Evolutionary conservation across 768 basidiomycete genomes (phyloP).

Genomic region (Clitopilus hobsonii): DNA sequence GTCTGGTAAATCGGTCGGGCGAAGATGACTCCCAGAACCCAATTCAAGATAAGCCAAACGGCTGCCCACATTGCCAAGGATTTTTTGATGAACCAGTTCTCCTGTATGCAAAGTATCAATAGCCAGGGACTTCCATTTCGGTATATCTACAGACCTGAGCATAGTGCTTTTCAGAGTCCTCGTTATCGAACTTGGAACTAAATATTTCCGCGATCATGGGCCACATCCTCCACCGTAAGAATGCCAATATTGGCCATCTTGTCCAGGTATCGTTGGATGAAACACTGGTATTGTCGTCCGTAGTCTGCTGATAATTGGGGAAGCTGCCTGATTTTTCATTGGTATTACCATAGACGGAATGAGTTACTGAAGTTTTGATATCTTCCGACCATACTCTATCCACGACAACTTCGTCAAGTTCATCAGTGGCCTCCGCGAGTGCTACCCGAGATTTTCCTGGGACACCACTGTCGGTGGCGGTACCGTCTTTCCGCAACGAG

Average conservation of each 20-base stretch:
- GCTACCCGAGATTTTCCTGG: not conserved
- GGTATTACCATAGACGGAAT: slow-evolving; percentile 7
- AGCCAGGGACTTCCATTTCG: too few relatives aligned
- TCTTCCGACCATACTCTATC: slow-evolving; percentile 45
- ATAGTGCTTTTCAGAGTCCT: slow-evolving; percentile 41
- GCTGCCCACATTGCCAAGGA: slow-evolving; percentile 59
- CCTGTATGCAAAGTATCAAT: slow-evolving; percentile 28
- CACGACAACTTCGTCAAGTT: slow-evolving; percentile 57
- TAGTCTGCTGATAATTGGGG: not conserved
- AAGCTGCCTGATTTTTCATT: not conserved
- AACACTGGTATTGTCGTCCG: not conserved
- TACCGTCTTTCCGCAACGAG: not conserved
- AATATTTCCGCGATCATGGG: slow-evolving; percentile 55
- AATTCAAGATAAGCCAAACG: slow-evolving; percentile 62
- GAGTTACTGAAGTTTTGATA: slow-evolving; percentile 31
- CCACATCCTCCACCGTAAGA: slow-evolving; percentile 53
- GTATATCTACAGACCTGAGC: slow-evolving; percentile 24
- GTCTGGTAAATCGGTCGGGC: slow-evolving; percentile 34
- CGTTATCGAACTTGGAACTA: slow-evolving; percentile 54
- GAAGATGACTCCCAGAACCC: slow-evolving; percentile 58
- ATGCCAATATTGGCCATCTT: not conserved
- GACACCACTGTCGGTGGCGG: too few relatives aligned
- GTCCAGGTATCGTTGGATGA: not conserved
- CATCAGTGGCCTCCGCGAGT: slow-evolving; percentile 14
- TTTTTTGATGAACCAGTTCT: slow-evolving; percentile 72